phyloP scores from a whole-genome alignment of 2,329 filamentous ascomycete species.

The Penicillium sp. region DNA sequence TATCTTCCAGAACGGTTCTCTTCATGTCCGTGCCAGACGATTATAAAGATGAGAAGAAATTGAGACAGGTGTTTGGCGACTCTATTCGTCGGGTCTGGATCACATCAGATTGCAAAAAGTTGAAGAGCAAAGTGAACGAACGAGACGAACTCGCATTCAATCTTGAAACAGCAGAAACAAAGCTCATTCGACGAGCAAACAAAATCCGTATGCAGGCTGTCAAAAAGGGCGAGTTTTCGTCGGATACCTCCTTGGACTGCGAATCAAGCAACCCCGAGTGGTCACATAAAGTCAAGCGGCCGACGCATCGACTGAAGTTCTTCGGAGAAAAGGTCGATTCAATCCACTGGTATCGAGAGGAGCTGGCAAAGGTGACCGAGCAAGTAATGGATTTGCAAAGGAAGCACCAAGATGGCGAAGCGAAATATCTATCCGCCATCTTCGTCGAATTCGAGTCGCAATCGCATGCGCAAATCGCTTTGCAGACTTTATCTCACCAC shows the following conservation, averaged over 20 bases:
- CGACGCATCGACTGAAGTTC: conserved; percentile 64
- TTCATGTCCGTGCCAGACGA: conserved; percentile 76
- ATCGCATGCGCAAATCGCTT: conserved; percentile 75
- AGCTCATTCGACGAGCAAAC: conserved; percentile 73
- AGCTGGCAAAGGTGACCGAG: conserved; percentile 66
- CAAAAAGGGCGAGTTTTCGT: conserved; percentile 24
- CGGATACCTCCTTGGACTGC: conserved; percentile 26
- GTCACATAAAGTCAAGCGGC: conserved; percentile 51
- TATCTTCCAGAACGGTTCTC: conserved; percentile 83
- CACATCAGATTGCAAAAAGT: conserved; percentile 65
- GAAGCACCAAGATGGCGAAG: conserved; percentile 58
- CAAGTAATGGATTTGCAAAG: conserved; percentile 62
- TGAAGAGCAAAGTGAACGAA: conserved; percentile 72
- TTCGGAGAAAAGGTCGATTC: conserved; percentile 83
- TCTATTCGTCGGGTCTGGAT: conserved; percentile 81
- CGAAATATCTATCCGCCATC: conserved; percentile 63
- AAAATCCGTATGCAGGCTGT: conserved; percentile 59
- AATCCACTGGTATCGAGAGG: conserved; percentile 73
- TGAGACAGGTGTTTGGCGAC: conserved; percentile 74
- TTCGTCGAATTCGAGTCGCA: conserved; percentile 87
- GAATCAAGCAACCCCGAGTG: conserved; percentile 26
- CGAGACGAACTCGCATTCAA: conserved; percentile 71
- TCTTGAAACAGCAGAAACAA: conserved; percentile 81
- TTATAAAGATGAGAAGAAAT: conserved; percentile 66
- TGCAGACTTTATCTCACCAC: conserved; percentile 78